These are phyloP conservation scores for Phoma herbarum DNA, from an alignment of 2,329 filamentous ascomycete species.

Conservation along the genomic window DNA sequence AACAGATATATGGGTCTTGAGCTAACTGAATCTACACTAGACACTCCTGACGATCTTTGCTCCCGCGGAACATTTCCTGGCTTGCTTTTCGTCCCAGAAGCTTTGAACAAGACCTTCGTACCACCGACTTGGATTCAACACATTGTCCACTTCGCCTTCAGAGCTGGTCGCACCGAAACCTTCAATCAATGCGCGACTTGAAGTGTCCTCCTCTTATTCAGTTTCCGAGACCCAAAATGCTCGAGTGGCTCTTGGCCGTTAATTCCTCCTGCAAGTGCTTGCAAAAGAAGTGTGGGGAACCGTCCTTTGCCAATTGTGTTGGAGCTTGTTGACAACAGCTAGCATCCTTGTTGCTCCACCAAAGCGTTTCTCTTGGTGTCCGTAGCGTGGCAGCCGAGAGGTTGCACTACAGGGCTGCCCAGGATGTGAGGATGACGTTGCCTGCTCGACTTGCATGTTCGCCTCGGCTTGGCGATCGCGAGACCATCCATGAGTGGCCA, in stretches of 20 bases:
- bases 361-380: constrained; percentile 9
- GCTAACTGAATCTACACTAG: constrained; percentile 6
- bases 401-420: constrained; percentile 22
- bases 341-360: constrained; percentile 16
- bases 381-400: constrained; percentile 7
- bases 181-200: constrained; percentile 10
- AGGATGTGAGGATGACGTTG: constrained; percentile 16
- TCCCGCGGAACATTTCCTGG: constrained; percentile 7
- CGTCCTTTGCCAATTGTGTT: constrained; percentile 10
- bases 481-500: constrained; percentile 10
- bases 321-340: constrained; percentile 10
- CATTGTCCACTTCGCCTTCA: not conserved
- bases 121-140: constrained; percentile 4
- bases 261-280: constrained; percentile 12
- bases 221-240: not conserved
- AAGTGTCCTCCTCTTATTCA: not conserved
- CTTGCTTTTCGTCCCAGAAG: constrained; percentile 19
- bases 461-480: constrained; percentile 26
- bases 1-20: constrained; percentile 10
- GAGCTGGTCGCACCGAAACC: constrained; percentile 1
- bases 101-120: constrained; percentile 15
- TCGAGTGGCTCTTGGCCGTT: constrained; percentile 13
- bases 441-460: constrained; percentile 10
- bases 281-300: constrained; percentile 5
- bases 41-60: constrained; percentile 21